Base-by-base conservation (phyloP, 1,284 basidiomycete genomes). In the Melanopsichium pennsylvanicum region DNA sequence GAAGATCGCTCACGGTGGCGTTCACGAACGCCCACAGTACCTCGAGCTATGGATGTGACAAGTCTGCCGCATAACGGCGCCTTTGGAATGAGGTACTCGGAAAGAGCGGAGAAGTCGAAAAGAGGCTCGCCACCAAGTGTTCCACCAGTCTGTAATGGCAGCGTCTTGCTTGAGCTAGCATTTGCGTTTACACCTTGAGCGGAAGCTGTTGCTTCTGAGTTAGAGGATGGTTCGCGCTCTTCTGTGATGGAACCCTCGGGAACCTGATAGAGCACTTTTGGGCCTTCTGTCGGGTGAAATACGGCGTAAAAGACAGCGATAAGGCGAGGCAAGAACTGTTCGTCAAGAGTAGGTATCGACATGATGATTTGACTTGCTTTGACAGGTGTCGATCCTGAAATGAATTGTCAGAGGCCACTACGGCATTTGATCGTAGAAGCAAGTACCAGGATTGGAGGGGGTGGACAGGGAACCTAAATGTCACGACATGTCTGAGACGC, bases 61-160 rank as follows among this genome's bases (percentile, higher is more conserved):
- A 99, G 86, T 62, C 92, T 86, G 9, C 93, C 93, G 70, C 93
- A 96, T 8, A 97, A 84, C 2, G 89, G 86, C 56, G 88, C 88
- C 33, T 88, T 90, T 2, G 95, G 95, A 45, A 98, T 96, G 39
- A 97, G 88, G 84, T 93, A 97, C 82, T 92, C 93, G 15, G 91
- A 91, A 48, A 98, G 89, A 61, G 92, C 88, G 39, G 89, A 87
- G 74, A 97, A 97, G 80, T 93, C 89, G 82, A 98, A 91, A n/a
- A 96, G 85, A 9, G 85, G 73, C 29, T 74, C 59, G 13, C 42
- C 52, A 36, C 52, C 40, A 3, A 48, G 23, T n/a, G 38, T 25
- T 11, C 45, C 44, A 8, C 47, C 39, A 23, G 25, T 13, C 26
- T 47, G 43, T 18, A 13, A 6, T n/a, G 29, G 32, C 12, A 37